Conservation (phyloP, 2,329 filamentous ascomycete species). For the Talaromyces islandicus region DNA sequence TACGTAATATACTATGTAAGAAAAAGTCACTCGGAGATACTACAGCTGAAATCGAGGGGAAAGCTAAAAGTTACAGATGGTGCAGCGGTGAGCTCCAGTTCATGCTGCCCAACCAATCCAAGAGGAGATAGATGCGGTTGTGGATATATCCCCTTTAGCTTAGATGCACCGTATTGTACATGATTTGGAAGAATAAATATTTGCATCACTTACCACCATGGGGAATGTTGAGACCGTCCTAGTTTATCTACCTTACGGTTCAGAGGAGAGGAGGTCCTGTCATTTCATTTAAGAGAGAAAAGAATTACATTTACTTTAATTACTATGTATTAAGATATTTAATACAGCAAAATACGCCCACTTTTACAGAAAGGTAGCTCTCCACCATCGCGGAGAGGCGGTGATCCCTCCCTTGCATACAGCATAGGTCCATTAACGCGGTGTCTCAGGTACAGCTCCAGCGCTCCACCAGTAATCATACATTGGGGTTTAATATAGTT, state of each 20-base stretch:
- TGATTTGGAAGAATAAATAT: not conserved
- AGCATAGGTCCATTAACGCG: not conserved
- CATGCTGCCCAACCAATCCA: not conserved
- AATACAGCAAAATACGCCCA: not conserved
- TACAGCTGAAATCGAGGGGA: not conserved
- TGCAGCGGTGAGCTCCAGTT: not conserved
- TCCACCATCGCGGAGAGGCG: not conserved
- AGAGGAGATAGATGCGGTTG: not conserved
- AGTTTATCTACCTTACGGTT: not conserved
- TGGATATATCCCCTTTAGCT: not conserved
- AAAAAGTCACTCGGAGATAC: not conserved
- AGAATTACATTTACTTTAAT: not conserved
- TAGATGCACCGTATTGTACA: not conserved
- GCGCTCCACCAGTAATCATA: not conserved
- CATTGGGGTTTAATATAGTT: not conserved
- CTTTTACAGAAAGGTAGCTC: not conserved
- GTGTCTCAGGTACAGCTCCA: not conserved
- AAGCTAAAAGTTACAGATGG: not conserved
- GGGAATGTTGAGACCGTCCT: not conserved
- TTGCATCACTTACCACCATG: not conserved
- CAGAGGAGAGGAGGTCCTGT: not conserved
- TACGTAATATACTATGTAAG: not conserved
- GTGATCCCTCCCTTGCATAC: not conserved
- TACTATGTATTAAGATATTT: not conserved
- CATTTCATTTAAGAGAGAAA: not conserved